Evolutionary conservation across 306 rosid species (phyloP), one percentile per base, ranked within the genome.

Genomic region (Acacia confusa): DNA sequence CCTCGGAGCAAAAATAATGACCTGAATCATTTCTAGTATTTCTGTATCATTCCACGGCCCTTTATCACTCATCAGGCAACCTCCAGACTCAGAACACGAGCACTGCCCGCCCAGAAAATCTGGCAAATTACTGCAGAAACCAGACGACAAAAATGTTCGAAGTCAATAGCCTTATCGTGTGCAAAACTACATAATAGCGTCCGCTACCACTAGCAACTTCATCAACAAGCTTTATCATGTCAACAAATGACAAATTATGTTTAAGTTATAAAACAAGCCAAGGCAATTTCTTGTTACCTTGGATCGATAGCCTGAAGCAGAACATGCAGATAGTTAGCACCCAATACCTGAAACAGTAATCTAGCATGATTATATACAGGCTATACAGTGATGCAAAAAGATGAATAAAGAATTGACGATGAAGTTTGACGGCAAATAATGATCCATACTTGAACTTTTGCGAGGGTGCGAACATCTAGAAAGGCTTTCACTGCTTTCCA

Each of bases 1-100:
- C 40, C 30, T 68, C n/a, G 27, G 58, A 72, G 36, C 40, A 28
- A 78, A 41, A 22, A 40, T 40, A 69, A 69, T 10, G 4, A 85
- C 98, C 95, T 93, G 89, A 84, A 95, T 80, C 88, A 90, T 82
- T 80, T 89, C 90, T 28, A 81, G 52, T 27, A 89, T 63, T 9
- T 91, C 95, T 12, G 82, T 85, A 86, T 92, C 81, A 32, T 89
- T 84, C 99, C 99, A 95, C 11, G 97, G 99, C 64, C 99, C 99
- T 88, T 47, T 83, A 78, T 93, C 97, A 83, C 97, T 91, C 58
- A 84, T 84, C 70, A 95, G 70, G 85, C 97, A 95, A 40, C 97
- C 99, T 34, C 92, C 99, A 73, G 77, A 70, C n/a, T 91, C 95
- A 60, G 90, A 72, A 85, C 99, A 95, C 9, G 86, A 82, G 87